phyloP scores from a whole-genome alignment of 2,329 filamentous ascomycete genomes.

The Botrytis hyacinthi region DNA sequence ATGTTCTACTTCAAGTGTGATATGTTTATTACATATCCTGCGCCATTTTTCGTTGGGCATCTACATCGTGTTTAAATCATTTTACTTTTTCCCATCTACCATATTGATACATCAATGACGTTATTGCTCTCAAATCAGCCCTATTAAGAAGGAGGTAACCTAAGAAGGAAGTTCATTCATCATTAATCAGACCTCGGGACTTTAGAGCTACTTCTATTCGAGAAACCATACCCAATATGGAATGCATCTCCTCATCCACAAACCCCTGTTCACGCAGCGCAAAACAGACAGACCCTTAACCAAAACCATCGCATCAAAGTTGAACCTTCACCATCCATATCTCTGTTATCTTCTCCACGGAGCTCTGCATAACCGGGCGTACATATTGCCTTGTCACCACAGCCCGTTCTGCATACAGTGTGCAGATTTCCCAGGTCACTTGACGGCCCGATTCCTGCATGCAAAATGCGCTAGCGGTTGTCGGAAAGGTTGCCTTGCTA shows the following conservation, averaged over 20 bases:
- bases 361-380: neutral
- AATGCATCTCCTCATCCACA: neutral
- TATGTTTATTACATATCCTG: neutral
- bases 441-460: neutral
- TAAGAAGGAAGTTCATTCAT: neutral
- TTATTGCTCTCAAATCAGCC: neutral
- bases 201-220: neutral
- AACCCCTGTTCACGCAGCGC: neutral
- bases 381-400: neutral
- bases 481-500: neutral
- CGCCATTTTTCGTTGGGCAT: neutral
- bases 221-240: neutral
- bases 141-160: neutral
- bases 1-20: no score
- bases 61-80: no score
- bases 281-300: neutral
- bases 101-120: neutral
- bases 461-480: neutral
- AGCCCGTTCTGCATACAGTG: neutral
- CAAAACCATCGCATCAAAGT: neutral
- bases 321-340: neutral
- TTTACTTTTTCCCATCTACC: neutral
- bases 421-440: neutral
- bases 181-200: neutral
- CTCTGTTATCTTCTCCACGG: no score